Evolutionary conservation across 441 rosid species (phyloP).

Genomic region (Pelargonium hybrid): DNA sequence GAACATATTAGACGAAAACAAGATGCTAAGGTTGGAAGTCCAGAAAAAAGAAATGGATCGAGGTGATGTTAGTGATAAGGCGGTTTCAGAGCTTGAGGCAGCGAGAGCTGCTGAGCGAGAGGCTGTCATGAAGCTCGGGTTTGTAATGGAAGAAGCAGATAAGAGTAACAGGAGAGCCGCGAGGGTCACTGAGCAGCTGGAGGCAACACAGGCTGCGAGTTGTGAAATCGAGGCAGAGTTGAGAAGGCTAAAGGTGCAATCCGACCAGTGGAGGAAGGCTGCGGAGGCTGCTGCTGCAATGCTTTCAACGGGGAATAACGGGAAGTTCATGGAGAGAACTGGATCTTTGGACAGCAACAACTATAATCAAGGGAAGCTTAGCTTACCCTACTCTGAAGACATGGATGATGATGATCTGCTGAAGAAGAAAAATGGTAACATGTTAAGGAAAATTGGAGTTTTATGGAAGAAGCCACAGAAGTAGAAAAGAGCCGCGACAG

Average conservation of each 20-base stretch:
- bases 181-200: conserved; percentile 53
- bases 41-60: conserved; percentile 31
- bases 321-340: conserved; percentile 42
- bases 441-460: conserved; percentile 66
- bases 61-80: conserved; percentile 17
- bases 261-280: conserved; percentile 82
- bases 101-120: conserved; percentile 47
- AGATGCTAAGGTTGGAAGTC: conserved; percentile 34
- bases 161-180: conserved; percentile 43
- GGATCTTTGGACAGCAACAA: conserved; percentile 38
- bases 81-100: conserved; percentile 26
- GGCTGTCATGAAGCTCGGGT: conserved; percentile 50
- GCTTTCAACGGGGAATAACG: conserved; percentile 52
- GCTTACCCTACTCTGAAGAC: conserved; percentile 41
- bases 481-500: conserved; percentile 10
- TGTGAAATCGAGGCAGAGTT: conserved; percentile 51
- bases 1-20: conserved; percentile 50
- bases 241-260: conserved; percentile 62
- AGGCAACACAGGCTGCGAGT: conserved; percentile 46
- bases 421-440: conserved; percentile 60
- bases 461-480: conserved; percentile 69
- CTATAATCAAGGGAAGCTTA: conserved; percentile 28
- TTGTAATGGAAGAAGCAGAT: conserved; percentile 53
- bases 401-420: conserved; percentile 21
- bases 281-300: conserved; percentile 65